Base-by-base conservation (phyloP, 495 filamentous ascomycete genomes). In the Extremus antarcticus region DNA sequence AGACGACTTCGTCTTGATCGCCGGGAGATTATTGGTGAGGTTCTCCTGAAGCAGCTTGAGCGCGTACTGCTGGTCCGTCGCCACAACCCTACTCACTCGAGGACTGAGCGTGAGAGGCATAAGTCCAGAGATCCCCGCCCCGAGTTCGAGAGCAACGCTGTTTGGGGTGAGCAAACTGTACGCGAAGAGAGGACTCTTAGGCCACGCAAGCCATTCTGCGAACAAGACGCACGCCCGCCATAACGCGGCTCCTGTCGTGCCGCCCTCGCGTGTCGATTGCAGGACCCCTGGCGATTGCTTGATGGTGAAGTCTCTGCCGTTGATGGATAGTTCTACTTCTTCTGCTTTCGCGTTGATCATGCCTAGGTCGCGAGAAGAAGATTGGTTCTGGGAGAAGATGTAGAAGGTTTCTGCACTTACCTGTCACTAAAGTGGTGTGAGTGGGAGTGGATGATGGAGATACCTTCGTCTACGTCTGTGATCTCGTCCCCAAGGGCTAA, bases 221-320 rank as follows among this genome's bases (percentile, higher is more conserved):
- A 97, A 82, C 50, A 79, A 71, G 20, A 92, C 89, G 2, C 90
- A 94, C 63, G 95, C 85, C 73, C 87, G 92, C 92, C 92, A 98
- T 16, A 94, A 72, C 19, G 91, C 88, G 86, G 52, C 50, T 53
- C 92, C 92, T 2, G 92, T 98, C 1, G 92, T 98, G 0, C 92
- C 94, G 17, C 82, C 83, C 20, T 79, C 76, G 16, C 88, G 82
- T 55, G 82, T 79, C 7, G 88, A 92, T 1, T 80, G 78, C 9
- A 98, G 76, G 11, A 96, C 68, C 2, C 80, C 79, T 9, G 91
- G 92, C 0, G 88, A 95, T 68, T 98, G 92, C 56, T 83, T 78
- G 63, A 96, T 87, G 13, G 76, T 79, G 48, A 92, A 78, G 61
- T 94, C 87, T 53, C 74, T 74, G 43, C 73, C 81, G 55, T 73